These are phyloP conservation scores for Aspergillus cristatus DNA, from an alignment of 495 filamentous ascomycete genomes.

Conservation along the genomic window DNA sequence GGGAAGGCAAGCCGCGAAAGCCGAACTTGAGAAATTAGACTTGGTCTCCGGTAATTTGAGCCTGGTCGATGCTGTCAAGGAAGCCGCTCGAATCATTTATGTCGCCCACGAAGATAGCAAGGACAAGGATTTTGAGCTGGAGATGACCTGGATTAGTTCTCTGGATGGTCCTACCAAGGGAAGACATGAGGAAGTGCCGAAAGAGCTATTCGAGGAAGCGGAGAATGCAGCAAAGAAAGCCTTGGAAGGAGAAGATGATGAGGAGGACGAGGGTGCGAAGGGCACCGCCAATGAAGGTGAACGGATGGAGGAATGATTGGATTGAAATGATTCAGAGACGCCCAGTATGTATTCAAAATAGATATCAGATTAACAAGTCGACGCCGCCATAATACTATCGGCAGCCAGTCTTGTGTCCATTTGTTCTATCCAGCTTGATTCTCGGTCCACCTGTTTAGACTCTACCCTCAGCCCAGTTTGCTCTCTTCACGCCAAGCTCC, in stretches of 20 bases:
- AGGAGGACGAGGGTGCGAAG: conserved; percentile 58
- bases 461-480: conserved; percentile 37
- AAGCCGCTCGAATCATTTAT: conserved; percentile 93
- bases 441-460: not conserved
- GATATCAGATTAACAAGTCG: conserved; percentile 7
- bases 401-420: too few species aligned
- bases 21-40: conserved; percentile 95
- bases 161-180: conserved; percentile 80
- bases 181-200: conserved; percentile 83
- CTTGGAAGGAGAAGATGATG: conserved; percentile 62
- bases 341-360: not conserved
- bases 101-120: conserved; percentile 94
- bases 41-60: conserved; percentile 67
- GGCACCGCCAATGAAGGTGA: conserved; percentile 41
- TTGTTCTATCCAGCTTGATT: too few species aligned
- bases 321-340: conserved; percentile 8
- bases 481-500: conserved; percentile 37
- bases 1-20: conserved; percentile 89
- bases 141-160: conserved; percentile 95
- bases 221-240: conserved; percentile 71
- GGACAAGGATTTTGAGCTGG: conserved; percentile 97
- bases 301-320: conserved; percentile 69
- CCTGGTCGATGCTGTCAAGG: conserved; percentile 81
- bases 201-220: conserved; percentile 79
- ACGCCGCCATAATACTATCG: too few species aligned